Conservation (phyloP, 2,329 filamentous ascomycete genomes). For the Aspergillus versicolor region DNA sequence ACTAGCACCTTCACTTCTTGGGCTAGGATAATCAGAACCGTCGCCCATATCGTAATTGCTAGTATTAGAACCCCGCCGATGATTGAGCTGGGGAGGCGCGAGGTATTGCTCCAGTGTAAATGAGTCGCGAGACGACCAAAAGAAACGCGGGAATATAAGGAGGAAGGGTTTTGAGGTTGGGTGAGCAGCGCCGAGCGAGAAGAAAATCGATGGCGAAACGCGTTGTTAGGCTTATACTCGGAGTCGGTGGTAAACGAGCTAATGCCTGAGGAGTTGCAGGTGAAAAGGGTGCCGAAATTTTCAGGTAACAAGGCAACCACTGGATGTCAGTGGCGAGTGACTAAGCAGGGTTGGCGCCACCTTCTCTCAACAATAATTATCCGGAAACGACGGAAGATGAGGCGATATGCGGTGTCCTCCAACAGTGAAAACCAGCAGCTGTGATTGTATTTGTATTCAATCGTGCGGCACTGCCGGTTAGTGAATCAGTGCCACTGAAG, state of each 20-base stretch:
- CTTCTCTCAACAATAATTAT: conserved; percentile 11
- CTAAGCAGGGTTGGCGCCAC: conserved; percentile 23
- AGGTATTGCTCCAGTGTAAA: conserved; percentile 12
- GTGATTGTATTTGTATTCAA: not conserved
- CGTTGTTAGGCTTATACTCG: conserved; percentile 8
- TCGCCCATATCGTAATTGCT: conserved; percentile 38
- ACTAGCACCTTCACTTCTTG: conserved; percentile 43
- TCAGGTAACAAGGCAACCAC: conserved; percentile 30
- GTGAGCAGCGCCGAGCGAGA: not conserved
- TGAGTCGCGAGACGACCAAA: not conserved
- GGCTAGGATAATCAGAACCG: conserved; percentile 44
- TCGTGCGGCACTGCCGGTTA: not conserved
- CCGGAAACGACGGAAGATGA: conserved; percentile 5
- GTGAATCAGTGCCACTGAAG: not conserved
- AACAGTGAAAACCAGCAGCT: not conserved
- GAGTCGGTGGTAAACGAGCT: conserved; percentile 6
- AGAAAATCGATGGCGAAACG: conserved; percentile 2
- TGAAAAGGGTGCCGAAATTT: conserved; percentile 26
- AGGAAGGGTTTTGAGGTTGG: not conserved
- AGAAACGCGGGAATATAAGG: not conserved
- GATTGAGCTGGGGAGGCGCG: conserved; percentile 24
- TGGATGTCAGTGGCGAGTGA: conserved; percentile 22
- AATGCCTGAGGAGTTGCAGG: conserved; percentile 6
- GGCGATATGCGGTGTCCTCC: not conserved
- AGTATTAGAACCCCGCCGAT: conserved; percentile 28